phyloP scores from a whole-genome alignment of 495 filamentous ascomycete species.

The Tuber calosporum region DNA sequence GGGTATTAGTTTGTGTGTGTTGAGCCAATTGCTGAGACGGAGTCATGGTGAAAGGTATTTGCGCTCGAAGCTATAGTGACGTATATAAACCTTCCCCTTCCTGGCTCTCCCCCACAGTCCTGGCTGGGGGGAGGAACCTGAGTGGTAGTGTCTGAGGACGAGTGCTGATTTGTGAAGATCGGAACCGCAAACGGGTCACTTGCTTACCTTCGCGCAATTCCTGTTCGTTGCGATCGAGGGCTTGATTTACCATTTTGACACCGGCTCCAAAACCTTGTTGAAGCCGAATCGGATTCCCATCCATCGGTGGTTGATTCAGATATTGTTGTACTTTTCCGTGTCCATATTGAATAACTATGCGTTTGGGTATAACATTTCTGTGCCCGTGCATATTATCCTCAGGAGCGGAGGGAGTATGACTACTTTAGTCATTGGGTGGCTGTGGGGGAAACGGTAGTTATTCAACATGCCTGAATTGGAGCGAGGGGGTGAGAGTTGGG shows the following conservation, averaged over 20 bases:
- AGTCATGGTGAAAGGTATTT: constrained; percentile 59
- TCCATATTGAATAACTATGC: constrained; percentile 96
- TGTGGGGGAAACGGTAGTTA: constrained; percentile 60
- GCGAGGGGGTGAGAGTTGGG: background rate
- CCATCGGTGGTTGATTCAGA: constrained; percentile 75
- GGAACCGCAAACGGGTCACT: constrained; percentile 61
- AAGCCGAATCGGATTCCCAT: constrained; percentile 74
- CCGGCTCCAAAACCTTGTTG: constrained; percentile 57
- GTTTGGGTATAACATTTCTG: constrained; percentile 92
- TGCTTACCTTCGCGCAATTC: constrained; percentile 94
- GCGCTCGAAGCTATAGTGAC: constrained; percentile 93
- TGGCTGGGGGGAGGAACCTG: constrained; percentile 10
- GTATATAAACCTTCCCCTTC: constrained; percentile 48
- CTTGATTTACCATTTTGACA: constrained; percentile 64
- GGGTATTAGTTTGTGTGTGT: constrained; percentile 4
- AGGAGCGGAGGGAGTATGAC: constrained; percentile 91
- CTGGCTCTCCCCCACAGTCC: background rate
- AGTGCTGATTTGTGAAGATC: constrained; percentile 43
- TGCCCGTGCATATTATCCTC: constrained; percentile 94
- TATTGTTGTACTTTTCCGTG: constrained; percentile 81
- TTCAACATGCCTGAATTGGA: background rate
- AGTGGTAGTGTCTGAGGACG: constrained; percentile 27
- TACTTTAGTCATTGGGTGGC: constrained; percentile 76
- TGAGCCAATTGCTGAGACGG: constrained; percentile 3
- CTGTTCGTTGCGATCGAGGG: constrained; percentile 70